Percentiles rank a stretch among this genome's conserved stretches.
phyloP scores from a whole-genome alignment of 2,329 filamentous ascomycete species.

The Alternaria triticimaculans region DNA sequence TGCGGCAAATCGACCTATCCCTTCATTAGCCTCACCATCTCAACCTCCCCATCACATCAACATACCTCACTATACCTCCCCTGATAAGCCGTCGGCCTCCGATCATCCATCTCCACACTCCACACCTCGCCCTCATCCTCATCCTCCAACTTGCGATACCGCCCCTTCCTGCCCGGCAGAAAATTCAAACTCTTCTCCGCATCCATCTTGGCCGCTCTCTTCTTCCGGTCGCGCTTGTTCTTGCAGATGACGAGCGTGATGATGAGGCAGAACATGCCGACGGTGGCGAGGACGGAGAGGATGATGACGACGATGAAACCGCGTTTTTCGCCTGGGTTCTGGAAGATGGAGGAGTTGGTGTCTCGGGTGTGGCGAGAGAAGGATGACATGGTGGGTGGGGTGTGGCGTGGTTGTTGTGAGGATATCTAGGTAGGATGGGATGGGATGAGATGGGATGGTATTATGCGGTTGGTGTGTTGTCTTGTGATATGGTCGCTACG shows the following conservation, averaged over 20 bases:
- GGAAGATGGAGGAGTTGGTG: slow-evolving; percentile 6
- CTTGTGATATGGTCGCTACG: neutral
- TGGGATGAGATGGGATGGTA: neutral
- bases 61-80: neutral
- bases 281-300: slow-evolving; percentile 1
- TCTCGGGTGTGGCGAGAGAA: too few relatives aligned
- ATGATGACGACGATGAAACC: slow-evolving; percentile 11
- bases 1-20: neutral
- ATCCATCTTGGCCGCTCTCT: slow-evolving; percentile 1
- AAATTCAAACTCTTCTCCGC: neutral
- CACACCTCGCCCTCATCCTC: slow-evolving; percentile 6
- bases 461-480: neutral
- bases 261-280: slow-evolving; percentile 10
- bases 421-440: neutral
- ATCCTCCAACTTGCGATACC: slow-evolving; percentile 6
- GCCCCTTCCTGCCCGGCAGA: neutral
- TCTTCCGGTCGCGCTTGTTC: slow-evolving; percentile 4
- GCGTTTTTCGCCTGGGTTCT: neutral
- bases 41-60: neutral
- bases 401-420: neutral
- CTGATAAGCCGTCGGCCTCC: slow-evolving; percentile 1
- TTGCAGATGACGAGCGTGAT: slow-evolving; percentile 4
- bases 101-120: slow-evolving; percentile 11
- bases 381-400: neutral
- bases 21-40: neutral